Conservation (phyloP, 2,329 filamentous ascomycete genomes). For the Colletotrichum euphorbiae region DNA sequence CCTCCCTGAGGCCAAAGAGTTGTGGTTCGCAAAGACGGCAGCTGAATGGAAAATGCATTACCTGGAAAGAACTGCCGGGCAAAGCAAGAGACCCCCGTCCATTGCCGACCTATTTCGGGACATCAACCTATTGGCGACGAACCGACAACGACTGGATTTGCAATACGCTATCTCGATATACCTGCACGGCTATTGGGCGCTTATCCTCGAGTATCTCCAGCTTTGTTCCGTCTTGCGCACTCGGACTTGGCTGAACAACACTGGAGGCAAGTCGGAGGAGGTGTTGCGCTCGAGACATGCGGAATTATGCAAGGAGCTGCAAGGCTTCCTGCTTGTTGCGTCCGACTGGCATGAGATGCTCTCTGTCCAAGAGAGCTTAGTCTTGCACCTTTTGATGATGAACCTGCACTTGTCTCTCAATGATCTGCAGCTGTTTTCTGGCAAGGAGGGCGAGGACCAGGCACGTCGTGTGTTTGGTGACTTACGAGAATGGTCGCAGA, state of each 20-base stretch:
- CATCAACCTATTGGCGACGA: constrained; percentile 61
- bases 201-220: constrained; percentile 75
- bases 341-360: constrained; percentile 56
- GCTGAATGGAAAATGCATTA: constrained; percentile 73
- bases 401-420: constrained; percentile 73
- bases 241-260: constrained; percentile 58
- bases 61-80: constrained; percentile 54
- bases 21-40: constrained; percentile 76
- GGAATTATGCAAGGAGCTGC: constrained; percentile 70
- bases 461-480: constrained; percentile 69
- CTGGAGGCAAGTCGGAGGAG: constrained; percentile 54
- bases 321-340: constrained; percentile 58
- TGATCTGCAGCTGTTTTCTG: constrained; percentile 75
- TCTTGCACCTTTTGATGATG: constrained; percentile 69
- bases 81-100: constrained; percentile 59
- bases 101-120: constrained; percentile 69
- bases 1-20: constrained; percentile 68
- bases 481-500: constrained; percentile 69
- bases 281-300: constrained; percentile 68
- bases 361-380: constrained; percentile 58
- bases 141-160: constrained; percentile 65
- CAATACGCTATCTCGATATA: constrained; percentile 70
- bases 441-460: constrained; percentile 75
- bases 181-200: constrained; percentile 73
- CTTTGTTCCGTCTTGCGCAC: constrained; percentile 62